Percentiles rank a stretch among this genome's conserved stretches.
Conservation (phyloP, 2,329 filamentous ascomycete genomes). For the Pseudogymnoascus pannorum region DNA sequence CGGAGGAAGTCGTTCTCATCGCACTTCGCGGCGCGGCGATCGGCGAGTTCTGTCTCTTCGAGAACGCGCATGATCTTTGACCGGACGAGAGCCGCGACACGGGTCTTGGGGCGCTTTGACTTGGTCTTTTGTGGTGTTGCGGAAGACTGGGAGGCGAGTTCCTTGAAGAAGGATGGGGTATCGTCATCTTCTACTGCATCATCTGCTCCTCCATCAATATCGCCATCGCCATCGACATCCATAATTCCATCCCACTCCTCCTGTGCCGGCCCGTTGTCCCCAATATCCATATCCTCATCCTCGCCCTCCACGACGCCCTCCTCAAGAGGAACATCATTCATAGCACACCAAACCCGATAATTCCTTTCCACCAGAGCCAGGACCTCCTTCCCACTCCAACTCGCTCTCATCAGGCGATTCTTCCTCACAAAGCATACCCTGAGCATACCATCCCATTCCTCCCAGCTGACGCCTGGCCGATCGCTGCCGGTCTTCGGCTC, state of each 20-base stretch:
- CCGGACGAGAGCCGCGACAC: constrained; percentile 72
- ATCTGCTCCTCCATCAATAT: constrained; percentile 33
- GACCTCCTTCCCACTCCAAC: constrained; percentile 73
- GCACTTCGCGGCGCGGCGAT: constrained; percentile 76
- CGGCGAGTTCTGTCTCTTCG: constrained; percentile 70
- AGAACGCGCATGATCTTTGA: constrained; percentile 82
- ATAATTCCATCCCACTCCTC: constrained; percentile 45
- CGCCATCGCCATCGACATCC: constrained; percentile 38
- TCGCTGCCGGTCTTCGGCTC: constrained; percentile 73
- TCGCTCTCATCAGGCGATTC: constrained; percentile 81
- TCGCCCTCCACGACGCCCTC: constrained; percentile 48
- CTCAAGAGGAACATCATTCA: constrained; percentile 73
- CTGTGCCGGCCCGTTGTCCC: constrained; percentile 39
- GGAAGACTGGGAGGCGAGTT: constrained; percentile 37
- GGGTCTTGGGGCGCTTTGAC: constrained; percentile 68
- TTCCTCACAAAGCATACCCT: constrained; percentile 78
- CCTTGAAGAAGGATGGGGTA: constrained; percentile 77
- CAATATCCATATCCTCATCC: constrained; percentile 39
- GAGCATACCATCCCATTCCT: constrained; percentile 90
- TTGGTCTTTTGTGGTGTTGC: constrained; percentile 45
- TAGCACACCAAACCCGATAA: constrained; percentile 82
- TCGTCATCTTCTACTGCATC: constrained; percentile 52
- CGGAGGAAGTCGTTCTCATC: constrained; percentile 90
- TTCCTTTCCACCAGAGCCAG: constrained; percentile 79
- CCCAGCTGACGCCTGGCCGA: constrained; percentile 80